These are phyloP conservation scores for Nothophaeocryptopus gaeumannii DNA, from an alignment of 2,329 filamentous ascomycete species.

Conservation along the genomic window DNA sequence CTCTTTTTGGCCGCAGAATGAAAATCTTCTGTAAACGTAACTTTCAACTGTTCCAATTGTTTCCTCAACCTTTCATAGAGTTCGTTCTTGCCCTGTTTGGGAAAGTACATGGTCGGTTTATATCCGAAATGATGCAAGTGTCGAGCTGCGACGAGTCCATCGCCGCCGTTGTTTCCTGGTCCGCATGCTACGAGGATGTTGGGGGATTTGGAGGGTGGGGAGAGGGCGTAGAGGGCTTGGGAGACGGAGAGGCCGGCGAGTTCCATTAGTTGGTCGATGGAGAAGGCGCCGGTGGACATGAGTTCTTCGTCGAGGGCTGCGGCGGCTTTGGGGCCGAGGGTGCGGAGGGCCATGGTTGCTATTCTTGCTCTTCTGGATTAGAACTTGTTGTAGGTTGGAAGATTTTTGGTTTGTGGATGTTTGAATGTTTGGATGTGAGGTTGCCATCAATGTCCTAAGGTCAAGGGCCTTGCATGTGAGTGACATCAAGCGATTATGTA, in stretches of 20 bases:
- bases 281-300: constrained; percentile 85
- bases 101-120: constrained; percentile 83
- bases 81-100: constrained; percentile 86
- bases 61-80: constrained; percentile 83
- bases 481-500: too few relatives aligned
- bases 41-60: constrained; percentile 76
- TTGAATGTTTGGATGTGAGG: too few relatives aligned
- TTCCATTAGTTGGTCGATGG: constrained; percentile 96
- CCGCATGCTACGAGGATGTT: constrained; percentile 86
- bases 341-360: constrained; percentile 41
- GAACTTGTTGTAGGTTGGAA: too few relatives aligned
- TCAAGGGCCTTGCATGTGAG: too few relatives aligned
- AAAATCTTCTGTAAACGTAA: constrained; percentile 86
- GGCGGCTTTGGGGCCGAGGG: constrained; percentile 81
- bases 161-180: constrained; percentile 75
- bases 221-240: constrained; percentile 83
- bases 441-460: too few relatives aligned
- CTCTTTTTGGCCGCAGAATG: constrained; percentile 60
- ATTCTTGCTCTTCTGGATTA: too few relatives aligned
- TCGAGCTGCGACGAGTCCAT: constrained; percentile 89
- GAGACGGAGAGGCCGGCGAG: constrained; percentile 89
- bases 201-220: constrained; percentile 68
- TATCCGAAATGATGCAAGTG: constrained; percentile 93
- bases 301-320: constrained; percentile 88
- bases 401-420: too few relatives aligned